phyloP scores from a whole-genome alignment of 805 yeast species.

The Monosporozyma yasuniensis region DNA sequence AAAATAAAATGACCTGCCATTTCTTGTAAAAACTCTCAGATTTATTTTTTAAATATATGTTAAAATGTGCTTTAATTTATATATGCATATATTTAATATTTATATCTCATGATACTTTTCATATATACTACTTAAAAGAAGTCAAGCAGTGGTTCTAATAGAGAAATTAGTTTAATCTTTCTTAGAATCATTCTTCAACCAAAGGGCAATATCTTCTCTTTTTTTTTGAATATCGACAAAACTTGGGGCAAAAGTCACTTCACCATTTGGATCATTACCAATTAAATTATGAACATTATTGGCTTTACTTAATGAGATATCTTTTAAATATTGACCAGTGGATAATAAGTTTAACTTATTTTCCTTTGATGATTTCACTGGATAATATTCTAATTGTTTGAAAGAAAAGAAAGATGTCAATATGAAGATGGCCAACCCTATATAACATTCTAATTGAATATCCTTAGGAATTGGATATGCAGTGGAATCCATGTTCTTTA shows the following conservation, averaged over 20 bases:
- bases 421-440: slow-evolving; percentile 18
- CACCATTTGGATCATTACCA: slow-evolving; percentile 25
- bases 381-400: slow-evolving; percentile 16
- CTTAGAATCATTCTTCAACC: slow-evolving; percentile 11
- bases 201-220: slow-evolving; percentile 16
- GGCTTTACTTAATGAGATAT: slow-evolving; percentile 25
- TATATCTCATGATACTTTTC: too few relatives aligned
- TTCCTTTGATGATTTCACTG: slow-evolving; percentile 13
- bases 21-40: too few relatives aligned
- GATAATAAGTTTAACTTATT: slow-evolving; percentile 8
- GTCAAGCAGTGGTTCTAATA: too few relatives aligned
- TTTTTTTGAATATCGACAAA: slow-evolving; percentile 22
- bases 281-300: slow-evolving; percentile 23
- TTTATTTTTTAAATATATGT: too few relatives aligned
- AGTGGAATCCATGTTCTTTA: slow-evolving; percentile 10
- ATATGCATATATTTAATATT: too few relatives aligned
- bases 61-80: too few relatives aligned
- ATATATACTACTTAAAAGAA: too few relatives aligned
- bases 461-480: slow-evolving; percentile 19
- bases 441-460: slow-evolving; percentile 22
- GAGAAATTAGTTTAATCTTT: background rate
- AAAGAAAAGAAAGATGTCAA: slow-evolving; percentile 22
- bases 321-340: slow-evolving; percentile 21
- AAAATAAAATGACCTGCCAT: too few relatives aligned
- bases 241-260: slow-evolving; percentile 21